Conservation (phyloP, 2,329 filamentous ascomycete genomes). For the Pseudocercospora ulei region DNA sequence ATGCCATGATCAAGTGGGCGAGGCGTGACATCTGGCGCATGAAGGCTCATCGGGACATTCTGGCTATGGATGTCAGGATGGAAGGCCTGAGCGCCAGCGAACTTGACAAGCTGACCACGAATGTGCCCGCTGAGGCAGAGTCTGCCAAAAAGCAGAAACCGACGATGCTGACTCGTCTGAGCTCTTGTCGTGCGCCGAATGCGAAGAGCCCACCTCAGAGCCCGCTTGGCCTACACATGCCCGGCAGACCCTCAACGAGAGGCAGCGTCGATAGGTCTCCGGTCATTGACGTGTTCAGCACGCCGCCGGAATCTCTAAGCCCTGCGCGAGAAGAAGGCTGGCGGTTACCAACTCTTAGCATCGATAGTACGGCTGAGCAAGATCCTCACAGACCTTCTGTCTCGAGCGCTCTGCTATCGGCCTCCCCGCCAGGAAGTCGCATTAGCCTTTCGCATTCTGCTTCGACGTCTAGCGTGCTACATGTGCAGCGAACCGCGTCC, state of each 20-base stretch:
- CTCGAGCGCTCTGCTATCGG: constrained; percentile 27
- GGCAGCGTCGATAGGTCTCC: constrained; percentile 33
- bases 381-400: constrained; percentile 33
- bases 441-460: constrained; percentile 28
- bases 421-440: constrained; percentile 21
- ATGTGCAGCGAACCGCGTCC: constrained; percentile 22
- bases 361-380: constrained; percentile 24
- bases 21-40: constrained; percentile 86
- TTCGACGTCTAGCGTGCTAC: constrained; percentile 27
- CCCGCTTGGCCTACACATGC: constrained; percentile 18
- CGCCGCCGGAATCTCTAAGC: constrained; percentile 38
- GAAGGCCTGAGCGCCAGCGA: constrained; percentile 43
- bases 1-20: constrained; percentile 87
- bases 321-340: constrained; percentile 24
- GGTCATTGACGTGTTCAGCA: constrained; percentile 38
- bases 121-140: constrained; percentile 16
- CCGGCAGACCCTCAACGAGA: constrained; percentile 23
- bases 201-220: constrained; percentile 26
- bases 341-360: constrained; percentile 32
- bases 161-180: constrained; percentile 23
- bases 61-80: constrained; percentile 75
- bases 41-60: constrained; percentile 80
- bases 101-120: constrained; percentile 19
- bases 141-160: constrained; percentile 25
- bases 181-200: constrained; percentile 12